Evolutionary conservation across 2,329 filamentous ascomycete genomes (phyloP).

Genomic region (Verticillium tricorpus): DNA sequence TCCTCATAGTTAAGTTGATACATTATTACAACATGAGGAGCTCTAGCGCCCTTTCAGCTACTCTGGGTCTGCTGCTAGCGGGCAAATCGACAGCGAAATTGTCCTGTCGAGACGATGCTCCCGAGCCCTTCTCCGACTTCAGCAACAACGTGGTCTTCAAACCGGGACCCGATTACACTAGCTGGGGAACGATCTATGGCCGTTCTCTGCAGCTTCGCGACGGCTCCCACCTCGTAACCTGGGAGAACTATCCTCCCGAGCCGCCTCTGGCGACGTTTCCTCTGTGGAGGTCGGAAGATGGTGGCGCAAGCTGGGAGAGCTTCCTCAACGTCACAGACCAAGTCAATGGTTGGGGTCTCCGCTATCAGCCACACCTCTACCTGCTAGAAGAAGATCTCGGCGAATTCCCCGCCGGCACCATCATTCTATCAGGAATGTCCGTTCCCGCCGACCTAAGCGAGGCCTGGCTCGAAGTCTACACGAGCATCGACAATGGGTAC

Average conservation of each 20-base stretch:
- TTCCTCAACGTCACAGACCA: constrained; percentile 59
- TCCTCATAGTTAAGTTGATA: background rate
- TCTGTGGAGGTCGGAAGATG: constrained; percentile 47
- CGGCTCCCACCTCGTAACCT: constrained; percentile 35
- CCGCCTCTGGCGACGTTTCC: constrained; percentile 52
- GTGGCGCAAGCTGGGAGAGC: constrained; percentile 58
- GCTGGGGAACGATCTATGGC: constrained; percentile 1
- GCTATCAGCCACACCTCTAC: constrained; percentile 67
- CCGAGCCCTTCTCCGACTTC: background rate
- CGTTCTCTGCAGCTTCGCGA: background rate
- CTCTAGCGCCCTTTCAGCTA: background rate
- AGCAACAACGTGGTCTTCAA: constrained; percentile 4
- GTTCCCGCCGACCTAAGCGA: constrained; percentile 54
- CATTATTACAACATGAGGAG: background rate
- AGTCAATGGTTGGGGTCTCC: constrained; percentile 59
- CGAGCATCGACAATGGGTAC: constrained; percentile 52
- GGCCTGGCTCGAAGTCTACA: constrained; percentile 68
- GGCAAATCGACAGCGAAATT: background rate
- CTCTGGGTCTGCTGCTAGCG: background rate
- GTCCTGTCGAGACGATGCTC: background rate
- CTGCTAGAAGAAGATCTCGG: constrained; percentile 55
- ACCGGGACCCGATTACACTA: constrained; percentile 2
- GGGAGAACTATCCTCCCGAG: constrained; percentile 53
- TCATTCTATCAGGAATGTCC: constrained; percentile 58
- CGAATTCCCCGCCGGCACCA: constrained; percentile 55